Evolutionary conservation across 2,329 filamentous ascomycete species (phyloP).

Genomic region (Cytospora chrysosperma): DNA sequence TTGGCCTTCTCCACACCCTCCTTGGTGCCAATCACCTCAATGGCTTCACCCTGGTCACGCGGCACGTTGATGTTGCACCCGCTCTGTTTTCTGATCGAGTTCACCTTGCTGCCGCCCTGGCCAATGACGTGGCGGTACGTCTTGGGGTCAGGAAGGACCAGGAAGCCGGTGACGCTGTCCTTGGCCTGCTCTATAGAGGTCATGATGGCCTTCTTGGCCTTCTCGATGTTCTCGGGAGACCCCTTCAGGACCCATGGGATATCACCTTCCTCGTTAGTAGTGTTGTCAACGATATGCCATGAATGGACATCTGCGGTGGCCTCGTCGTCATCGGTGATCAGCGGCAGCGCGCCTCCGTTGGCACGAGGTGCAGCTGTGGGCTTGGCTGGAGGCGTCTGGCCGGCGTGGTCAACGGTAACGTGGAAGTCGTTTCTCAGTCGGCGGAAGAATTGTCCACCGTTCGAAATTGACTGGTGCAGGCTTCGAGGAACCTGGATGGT

Average conservation of each 20-base stretch:
- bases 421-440: constrained; percentile 80
- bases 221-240: constrained; percentile 72
- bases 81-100: constrained; percentile 86
- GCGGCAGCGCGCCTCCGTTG: constrained; percentile 67
- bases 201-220: constrained; percentile 74
- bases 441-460: constrained; percentile 84
- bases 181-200: constrained; percentile 72
- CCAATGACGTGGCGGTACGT: constrained; percentile 92
- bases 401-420: constrained; percentile 89
- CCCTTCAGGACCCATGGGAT: constrained; percentile 92
- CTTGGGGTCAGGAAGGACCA: constrained; percentile 84
- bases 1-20: constrained; percentile 84
- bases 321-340: constrained; percentile 86
- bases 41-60: constrained; percentile 80
- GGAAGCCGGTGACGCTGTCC: constrained; percentile 75
- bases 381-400: constrained; percentile 72
- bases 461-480: constrained; percentile 80
- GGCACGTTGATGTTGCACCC: constrained; percentile 94
- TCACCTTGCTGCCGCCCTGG: constrained; percentile 85
- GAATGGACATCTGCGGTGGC: constrained; percentile 67
- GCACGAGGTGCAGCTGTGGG: constrained; percentile 55
- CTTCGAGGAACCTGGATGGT: constrained; percentile 79
- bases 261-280: constrained; percentile 62
- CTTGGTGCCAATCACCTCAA: constrained; percentile 79
- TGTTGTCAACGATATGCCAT: constrained; percentile 74